Conservation (phyloP, 208 protist genomes). For the Porcisia hertigi region DNA sequence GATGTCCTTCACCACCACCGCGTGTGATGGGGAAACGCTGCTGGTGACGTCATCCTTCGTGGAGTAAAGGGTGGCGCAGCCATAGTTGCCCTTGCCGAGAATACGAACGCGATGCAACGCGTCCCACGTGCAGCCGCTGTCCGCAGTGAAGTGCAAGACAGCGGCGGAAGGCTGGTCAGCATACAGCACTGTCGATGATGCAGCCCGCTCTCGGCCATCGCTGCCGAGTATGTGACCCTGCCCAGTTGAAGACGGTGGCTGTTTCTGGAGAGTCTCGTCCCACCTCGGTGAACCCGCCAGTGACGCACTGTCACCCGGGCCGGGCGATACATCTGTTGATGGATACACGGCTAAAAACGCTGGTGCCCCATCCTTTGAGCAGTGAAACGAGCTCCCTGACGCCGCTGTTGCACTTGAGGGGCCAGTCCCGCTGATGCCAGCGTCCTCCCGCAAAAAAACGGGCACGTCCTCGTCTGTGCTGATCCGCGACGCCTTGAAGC, state of each 20-base stretch:
- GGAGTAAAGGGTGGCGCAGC: slow-evolving; percentile 74
- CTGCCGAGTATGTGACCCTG: not conserved
- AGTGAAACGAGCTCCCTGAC: not conserved
- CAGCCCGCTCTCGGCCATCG: not conserved
- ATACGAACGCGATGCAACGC: slow-evolving; percentile 58
- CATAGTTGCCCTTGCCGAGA: slow-evolving; percentile 83
- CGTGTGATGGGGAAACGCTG: not conserved
- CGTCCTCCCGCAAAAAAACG: slow-evolving; percentile 25
- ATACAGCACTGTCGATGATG: slow-evolving; percentile 11
- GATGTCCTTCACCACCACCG: slow-evolving; percentile 81
- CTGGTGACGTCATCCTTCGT: slow-evolving; percentile 4
- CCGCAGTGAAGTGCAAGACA: slow-evolving; percentile 27
- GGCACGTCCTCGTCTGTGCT: slow-evolving; percentile 11
- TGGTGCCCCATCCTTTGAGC: not conserved
- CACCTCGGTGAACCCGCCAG: not conserved
- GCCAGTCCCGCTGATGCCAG: not conserved
- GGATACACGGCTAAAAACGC: slow-evolving; percentile 10
- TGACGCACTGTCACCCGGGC: not conserved
- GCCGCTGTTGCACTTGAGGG: not conserved
- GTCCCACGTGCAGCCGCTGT: slow-evolving; percentile 32
- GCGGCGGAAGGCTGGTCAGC: slow-evolving; percentile 32
- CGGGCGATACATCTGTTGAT: not conserved
- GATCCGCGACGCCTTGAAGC: too few relatives aligned
- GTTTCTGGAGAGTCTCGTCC: not conserved
- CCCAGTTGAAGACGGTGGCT: not conserved